Conservation (phyloP, 805 yeast genomes). For the Zygoascus flipseniorum region DNA sequence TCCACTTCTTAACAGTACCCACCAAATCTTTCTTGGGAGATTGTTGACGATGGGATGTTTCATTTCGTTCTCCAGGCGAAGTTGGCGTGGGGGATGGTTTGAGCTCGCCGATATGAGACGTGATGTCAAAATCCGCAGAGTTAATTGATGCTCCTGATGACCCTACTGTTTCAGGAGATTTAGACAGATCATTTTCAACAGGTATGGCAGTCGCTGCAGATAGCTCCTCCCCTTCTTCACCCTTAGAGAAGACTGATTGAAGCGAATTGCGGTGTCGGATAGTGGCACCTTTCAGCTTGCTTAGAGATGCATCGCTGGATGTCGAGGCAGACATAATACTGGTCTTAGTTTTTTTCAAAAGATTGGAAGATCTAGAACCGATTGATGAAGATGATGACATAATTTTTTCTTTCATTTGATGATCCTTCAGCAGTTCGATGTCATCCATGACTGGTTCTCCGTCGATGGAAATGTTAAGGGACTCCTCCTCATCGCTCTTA, state of each 20-base stretch:
- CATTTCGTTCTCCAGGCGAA: not conserved
- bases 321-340: not conserved
- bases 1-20: constrained; percentile 21
- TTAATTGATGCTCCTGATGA: not conserved
- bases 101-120: constrained; percentile 2
- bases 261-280: not conserved
- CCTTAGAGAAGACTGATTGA: not conserved
- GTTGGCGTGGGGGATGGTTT: not conserved
- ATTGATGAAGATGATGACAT: not conserved
- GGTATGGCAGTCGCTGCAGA: not conserved
- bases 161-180: not conserved
- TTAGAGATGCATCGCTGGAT: not conserved
- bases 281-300: not conserved
- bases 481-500: not conserved
- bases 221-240: not conserved
- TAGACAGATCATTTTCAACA: not conserved
- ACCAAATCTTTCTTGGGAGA: constrained; percentile 11
- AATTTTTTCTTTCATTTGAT: not conserved
- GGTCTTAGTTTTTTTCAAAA: not conserved
- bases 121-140: not conserved
- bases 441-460: not conserved
- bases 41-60: not conserved
- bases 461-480: not conserved
- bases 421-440: not conserved
- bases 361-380: not conserved